Conservation (phyloP, 345 rosid species). For the Fremontodendron californicum region DNA sequence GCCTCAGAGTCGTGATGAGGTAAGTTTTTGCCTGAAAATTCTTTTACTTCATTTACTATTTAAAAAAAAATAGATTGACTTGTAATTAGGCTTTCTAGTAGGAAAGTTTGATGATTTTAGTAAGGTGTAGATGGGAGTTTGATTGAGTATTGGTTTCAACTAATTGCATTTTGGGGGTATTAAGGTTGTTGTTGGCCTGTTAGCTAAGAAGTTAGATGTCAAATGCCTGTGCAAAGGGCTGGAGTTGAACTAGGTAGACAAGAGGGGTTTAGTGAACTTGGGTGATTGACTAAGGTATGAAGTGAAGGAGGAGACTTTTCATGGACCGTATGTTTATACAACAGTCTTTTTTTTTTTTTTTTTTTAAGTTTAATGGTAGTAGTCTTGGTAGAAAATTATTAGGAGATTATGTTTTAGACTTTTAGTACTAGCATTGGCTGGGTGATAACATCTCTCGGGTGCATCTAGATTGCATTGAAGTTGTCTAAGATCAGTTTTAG, state of each 20-base stretch:
- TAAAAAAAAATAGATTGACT: background rate
- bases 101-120: background rate
- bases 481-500: background rate
- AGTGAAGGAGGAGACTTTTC: background rate
- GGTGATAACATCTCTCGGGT: background rate
- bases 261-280: background rate
- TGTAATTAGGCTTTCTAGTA: background rate
- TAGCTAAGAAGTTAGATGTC: background rate
- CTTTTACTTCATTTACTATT: background rate
- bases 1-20: constrained; percentile 68
- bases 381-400: background rate
- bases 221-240: background rate
- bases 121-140: background rate
- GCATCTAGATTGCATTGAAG: background rate
- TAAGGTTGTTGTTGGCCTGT: background rate
- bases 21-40: constrained; percentile 17
- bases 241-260: background rate
- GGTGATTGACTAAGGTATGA: background rate
- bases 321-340: background rate
- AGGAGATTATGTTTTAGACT: background rate
- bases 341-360: no score
- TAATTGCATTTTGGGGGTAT: background rate
- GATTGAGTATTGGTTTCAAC: background rate
- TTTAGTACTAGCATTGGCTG: background rate
- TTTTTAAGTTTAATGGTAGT: background rate